Base-by-base conservation (phyloP, 768 basidiomycete genomes). In the Hypsizygus marmoreus region DNA sequence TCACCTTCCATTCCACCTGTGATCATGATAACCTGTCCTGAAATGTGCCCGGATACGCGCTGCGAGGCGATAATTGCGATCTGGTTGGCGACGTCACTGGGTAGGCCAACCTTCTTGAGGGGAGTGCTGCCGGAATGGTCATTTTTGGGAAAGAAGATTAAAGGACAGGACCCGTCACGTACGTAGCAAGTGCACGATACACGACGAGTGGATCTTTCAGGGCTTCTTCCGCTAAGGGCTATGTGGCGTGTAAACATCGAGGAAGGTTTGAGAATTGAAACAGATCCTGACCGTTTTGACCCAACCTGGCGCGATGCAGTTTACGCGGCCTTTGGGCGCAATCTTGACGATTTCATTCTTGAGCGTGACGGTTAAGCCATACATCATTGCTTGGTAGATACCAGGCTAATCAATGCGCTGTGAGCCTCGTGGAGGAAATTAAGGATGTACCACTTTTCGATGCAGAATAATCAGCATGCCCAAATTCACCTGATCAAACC, bases 271-370 rank as follows among this genome's bases (percentile, higher is more conserved):
- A 16, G 11, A 6, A 26, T 22, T n/a, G 12, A 24, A 11, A 14
- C 16, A 3, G 13, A 40, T 2, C 43, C 54, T 49, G 26, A 70
- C 70, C 41, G 86, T 88, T 37, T 61, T 71, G 6, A 81, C 78
- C 81, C 81, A 87, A 4, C 86, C 86, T 4, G 88, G 87, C 0
- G 76, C 82, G 13, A 90, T 71, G 33, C 72, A 70, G 53, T 89
- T 89, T 3, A 88, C 86, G n/a, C 87, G 72, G 0, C 77, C 88
- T 43, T 63, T 72, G 0, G 86, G 83, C 0, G 86, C 86, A 47
- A 88, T 77, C 63, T 80, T 79, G 34, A 91, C 87, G 43, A 89
- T 88, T 64, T 91, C 87, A 61, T 89, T 90, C 67, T 90, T 89
- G 53, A 89, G 71, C 4, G 80, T 71, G 54, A 82, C 64, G 3